These are phyloP conservation scores for Simplicillium aogashimaense DNA, from an alignment of 2,329 filamentous ascomycete genomes.

Conservation along the genomic window DNA sequence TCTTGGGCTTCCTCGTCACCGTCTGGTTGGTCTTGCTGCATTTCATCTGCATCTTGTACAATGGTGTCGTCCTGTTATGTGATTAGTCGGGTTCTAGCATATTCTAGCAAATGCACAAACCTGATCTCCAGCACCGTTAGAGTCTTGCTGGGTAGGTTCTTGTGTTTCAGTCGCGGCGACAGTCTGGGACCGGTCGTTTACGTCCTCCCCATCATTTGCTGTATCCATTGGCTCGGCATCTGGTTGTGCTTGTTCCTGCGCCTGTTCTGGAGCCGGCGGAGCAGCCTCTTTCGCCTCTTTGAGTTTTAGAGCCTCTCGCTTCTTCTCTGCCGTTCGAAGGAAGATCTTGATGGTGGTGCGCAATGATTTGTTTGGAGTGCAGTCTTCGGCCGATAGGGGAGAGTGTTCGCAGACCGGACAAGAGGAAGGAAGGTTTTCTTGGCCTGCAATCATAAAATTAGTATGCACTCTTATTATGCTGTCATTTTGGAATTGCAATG, in stretches of 20 bases:
- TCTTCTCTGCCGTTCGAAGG: conserved; percentile 83
- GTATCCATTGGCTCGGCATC: conserved; percentile 11
- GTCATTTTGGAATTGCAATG: not conserved
- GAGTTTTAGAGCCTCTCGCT: conserved; percentile 56
- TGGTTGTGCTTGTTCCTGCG: conserved; percentile 21
- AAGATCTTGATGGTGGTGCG: conserved; percentile 89
- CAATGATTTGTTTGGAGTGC: conserved; percentile 82
- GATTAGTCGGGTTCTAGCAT: too few relatives aligned
- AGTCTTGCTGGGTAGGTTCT: conserved; percentile 5
- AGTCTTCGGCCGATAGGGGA: conserved; percentile 76
- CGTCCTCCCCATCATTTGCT: conserved; percentile 7
- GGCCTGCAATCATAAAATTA: conserved; percentile 58
- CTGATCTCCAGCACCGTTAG: not conserved
- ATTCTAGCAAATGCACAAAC: too few relatives aligned
- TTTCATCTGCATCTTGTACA: not conserved
- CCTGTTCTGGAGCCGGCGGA: conserved; percentile 30
- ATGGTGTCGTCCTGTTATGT: not conserved
- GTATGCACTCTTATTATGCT: conserved; percentile 6
- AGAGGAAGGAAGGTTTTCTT: conserved; percentile 62
- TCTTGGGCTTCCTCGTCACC: not conserved
- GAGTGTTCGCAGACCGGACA: conserved; percentile 93
- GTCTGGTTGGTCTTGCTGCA: not conserved
- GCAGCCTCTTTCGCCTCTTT: conserved; percentile 34
- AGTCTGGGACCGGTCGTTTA: not conserved
- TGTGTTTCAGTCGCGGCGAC: conserved; percentile 1